Base-by-base conservation (phyloP, 768 basidiomycete genomes). In the Psilocybe sp. region DNA sequence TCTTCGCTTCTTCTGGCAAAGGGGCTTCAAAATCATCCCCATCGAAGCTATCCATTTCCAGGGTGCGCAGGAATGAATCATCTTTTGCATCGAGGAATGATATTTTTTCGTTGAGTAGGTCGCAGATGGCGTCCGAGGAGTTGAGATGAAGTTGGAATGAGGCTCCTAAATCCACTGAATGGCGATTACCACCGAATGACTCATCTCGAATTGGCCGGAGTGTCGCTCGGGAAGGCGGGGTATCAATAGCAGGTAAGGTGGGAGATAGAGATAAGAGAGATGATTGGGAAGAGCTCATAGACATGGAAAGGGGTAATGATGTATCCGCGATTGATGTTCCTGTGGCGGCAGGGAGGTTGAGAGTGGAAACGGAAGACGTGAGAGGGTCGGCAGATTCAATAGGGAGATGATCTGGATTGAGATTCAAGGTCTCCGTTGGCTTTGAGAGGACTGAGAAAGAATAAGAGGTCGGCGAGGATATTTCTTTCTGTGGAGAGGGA, bases 41-140 rank as follows among this genome's bases (percentile, higher is more conserved):
- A 36, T 75, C 71, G 47, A 73, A 74, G 52, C 72, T 72, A 33
- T 76, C 75, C 33, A 71, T 72, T 10, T 68, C 70, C 40, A 66
- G 53, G 23, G 60, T 65, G 50, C 65, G 64, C 19, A 70, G 51
- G 44, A 70, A 70, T 4, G 71, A 67, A 39, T 68, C 68, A 52
- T 56, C 59, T 31, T 60, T 65, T 8, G 66, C 54, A 34, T 56
- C 61, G 38, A 78, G 68, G 52, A 79, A 75, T 0, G 78, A 79
- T 44, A 80, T 70, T 47, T 72, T 75, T 57, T 80, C 79, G 49
- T 77, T 79, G 47, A 81, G 57, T 33, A 81, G 54, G 56, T 81
- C 78, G 56, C 80, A 80, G 32, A 72, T 74, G 33, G 67, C 60
- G n/a, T 78, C 76, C 31, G 70, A 66, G 14, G 70, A 71, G 46